Evolutionary conservation across 441 rosid genomes (phyloP).

Genomic region (Sinapis alba): DNA sequence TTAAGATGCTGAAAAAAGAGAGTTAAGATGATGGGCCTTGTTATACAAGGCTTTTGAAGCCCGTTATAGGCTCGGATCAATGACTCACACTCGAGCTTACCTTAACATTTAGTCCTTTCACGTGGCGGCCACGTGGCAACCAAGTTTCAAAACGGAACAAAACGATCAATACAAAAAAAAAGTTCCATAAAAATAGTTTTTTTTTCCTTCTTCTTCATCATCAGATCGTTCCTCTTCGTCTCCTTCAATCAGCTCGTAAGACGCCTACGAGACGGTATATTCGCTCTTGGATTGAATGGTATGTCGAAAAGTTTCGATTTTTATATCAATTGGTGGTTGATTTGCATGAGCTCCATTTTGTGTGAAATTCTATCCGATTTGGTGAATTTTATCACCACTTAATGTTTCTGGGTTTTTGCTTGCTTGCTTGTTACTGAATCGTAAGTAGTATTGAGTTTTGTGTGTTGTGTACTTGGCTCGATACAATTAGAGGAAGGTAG

Average conservation of each 20-base stretch:
- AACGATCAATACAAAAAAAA: slow-evolving; percentile 23
- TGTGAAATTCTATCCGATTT: background rate
- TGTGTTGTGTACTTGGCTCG: no score
- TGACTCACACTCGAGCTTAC: background rate
- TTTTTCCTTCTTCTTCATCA: background rate
- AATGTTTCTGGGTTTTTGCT: slow-evolving; percentile 26
- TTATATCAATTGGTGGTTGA: background rate
- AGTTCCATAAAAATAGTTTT: slow-evolving; percentile 3
- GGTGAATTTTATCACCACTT: background rate
- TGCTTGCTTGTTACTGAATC: slow-evolving; percentile 7
- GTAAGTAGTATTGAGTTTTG: no score
- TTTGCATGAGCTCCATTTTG: slow-evolving; percentile 29
- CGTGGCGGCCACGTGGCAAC: slow-evolving; percentile 42
- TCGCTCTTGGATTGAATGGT: slow-evolving; percentile 22
- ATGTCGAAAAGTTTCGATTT: background rate
- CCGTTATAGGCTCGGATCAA: background rate
- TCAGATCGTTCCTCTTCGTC: slow-evolving; percentile 33
- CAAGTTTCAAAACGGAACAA: slow-evolving; percentile 33
- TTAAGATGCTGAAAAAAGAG: background rate
- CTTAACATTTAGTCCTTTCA: slow-evolving; percentile 10
- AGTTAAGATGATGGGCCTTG: background rate
- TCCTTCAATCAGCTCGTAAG: slow-evolving; percentile 12
- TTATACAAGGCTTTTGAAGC: background rate
- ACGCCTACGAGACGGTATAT: slow-evolving; percentile 11
- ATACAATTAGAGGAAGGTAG: no score